phyloP scores from a whole-genome alignment of 148 eudicot species.

The Silene conica region DNA sequence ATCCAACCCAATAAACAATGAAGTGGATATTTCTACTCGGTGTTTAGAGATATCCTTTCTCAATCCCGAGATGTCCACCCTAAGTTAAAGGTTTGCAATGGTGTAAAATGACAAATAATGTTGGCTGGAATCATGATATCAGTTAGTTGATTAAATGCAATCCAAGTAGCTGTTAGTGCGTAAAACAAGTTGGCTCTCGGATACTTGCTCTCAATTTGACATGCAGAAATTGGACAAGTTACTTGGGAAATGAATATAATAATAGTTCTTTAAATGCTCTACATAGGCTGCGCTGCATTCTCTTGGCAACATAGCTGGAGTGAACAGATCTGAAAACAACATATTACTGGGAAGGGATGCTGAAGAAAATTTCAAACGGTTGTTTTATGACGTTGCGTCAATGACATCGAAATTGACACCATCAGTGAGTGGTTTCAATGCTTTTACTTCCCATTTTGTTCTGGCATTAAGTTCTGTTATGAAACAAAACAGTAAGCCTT shows the following conservation, averaged over 20 bases:
- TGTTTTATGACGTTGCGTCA: slow-evolving; percentile 78
- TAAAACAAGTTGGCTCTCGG: background rate
- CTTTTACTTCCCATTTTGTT: background rate
- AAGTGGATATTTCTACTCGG: background rate
- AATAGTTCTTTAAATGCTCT: slow-evolving; percentile 15
- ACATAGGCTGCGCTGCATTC: slow-evolving; percentile 86
- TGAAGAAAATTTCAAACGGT: slow-evolving; percentile 55
- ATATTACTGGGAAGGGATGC: slow-evolving; percentile 44
- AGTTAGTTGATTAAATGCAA: background rate
- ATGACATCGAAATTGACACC: slow-evolving; percentile 66
- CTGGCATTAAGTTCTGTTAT: background rate
- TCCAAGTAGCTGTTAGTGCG: background rate
- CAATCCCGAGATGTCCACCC: background rate
- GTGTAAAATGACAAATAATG: background rate
- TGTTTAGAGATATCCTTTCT: background rate
- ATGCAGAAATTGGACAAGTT: background rate
- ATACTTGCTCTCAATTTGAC: slow-evolving; percentile 9
- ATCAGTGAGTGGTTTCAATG: slow-evolving; percentile 47
- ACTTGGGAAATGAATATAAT: slow-evolving; percentile 5
- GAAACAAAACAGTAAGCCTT: background rate
- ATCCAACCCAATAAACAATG: background rate
- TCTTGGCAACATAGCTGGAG: slow-evolving; percentile 73
- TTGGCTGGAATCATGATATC: background rate
- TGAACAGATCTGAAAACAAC: slow-evolving; percentile 51
- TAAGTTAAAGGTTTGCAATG: background rate